Percentiles rank a stretch among this genome's conserved stretches.
These are phyloP conservation scores for Beauveria brongniartii DNA, from an alignment of 2,329 filamentous ascomycete genomes.

Conservation along the genomic window DNA sequence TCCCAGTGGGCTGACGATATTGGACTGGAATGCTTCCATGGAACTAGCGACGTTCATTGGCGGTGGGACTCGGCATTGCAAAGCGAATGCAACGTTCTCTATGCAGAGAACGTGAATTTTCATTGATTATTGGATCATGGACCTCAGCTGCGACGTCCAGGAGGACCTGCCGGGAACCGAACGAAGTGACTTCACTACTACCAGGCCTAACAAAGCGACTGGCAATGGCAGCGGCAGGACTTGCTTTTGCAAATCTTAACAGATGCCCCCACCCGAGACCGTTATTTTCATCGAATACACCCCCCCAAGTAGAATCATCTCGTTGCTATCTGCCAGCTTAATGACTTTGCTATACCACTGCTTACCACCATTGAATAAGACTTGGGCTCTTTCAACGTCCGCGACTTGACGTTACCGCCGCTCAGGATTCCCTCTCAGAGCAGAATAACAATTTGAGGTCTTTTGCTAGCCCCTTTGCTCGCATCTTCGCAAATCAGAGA, in stretches of 20 bases:
- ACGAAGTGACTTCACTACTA: neutral
- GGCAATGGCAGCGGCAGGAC: neutral
- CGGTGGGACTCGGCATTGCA: neutral
- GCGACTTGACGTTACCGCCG: neutral
- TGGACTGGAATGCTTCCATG: neutral
- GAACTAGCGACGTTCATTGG: neutral
- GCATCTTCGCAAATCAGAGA: no score
- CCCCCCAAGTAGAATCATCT: no score
- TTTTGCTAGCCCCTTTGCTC: no score
- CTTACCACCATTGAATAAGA: neutral
- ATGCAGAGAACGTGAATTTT: no score
- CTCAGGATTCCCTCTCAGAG: neutral
- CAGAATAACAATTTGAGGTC: neutral
- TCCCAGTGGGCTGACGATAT: neutral
- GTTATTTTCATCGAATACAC: no score
- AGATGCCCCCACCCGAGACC: neutral
- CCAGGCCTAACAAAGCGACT: no score
- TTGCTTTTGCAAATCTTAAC: neutral
- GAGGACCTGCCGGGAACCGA: neutral
- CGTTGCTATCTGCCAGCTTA: no score
- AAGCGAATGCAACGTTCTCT: neutral
- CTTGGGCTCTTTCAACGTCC: neutral
- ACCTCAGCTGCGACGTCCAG: neutral
- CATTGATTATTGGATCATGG: neutral
- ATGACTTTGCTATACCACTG: neutral